Percentiles rank a stretch among this genome's conserved stretches.
These are phyloP conservation scores for Lycium barbarum DNA, from an alignment of 257 asterid species.

Conservation along the genomic window DNA sequence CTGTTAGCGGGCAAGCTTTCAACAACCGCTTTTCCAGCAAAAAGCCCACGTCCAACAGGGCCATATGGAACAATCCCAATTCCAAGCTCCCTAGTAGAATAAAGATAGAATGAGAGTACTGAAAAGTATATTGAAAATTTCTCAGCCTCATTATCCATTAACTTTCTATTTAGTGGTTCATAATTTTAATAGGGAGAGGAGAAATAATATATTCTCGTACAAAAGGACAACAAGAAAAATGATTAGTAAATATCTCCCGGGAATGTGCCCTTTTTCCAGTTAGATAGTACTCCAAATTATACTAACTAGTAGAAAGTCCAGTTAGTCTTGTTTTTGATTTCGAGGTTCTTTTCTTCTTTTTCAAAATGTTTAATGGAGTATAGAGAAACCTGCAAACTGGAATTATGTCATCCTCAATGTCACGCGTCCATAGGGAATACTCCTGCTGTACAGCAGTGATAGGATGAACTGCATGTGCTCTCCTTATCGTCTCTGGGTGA, in stretches of 20 bases:
- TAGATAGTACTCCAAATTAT: not conserved
- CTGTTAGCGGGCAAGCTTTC: constrained; percentile 52
- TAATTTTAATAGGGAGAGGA: not conserved
- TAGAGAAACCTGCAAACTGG: constrained; percentile 59
- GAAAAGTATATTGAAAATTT: not conserved
- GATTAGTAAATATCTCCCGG: not conserved
- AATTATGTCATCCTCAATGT: constrained; percentile 56
- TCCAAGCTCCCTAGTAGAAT: constrained; percentile 59
- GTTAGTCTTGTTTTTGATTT: not conserved
- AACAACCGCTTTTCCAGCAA: constrained; percentile 55
- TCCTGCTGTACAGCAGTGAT: constrained; percentile 68
- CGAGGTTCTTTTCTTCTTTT: not conserved
- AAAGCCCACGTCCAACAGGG: constrained; percentile 62
- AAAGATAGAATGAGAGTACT: not conserved
- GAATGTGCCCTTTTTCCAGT: not conserved
- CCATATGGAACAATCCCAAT: constrained; percentile 70
- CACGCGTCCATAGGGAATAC: constrained; percentile 72
- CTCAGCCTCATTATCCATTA: not conserved
- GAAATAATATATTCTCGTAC: not conserved
- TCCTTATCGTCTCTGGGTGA: constrained; percentile 59
- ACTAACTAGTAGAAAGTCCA: not conserved
- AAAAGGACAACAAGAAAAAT: not conserved
- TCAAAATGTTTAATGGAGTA: constrained; percentile 8
- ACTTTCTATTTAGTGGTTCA: not conserved
- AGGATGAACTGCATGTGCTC: constrained; percentile 74